Conservation (phyloP, 2,329 filamentous ascomycete genomes). For the Monosporascus ibericus region DNA sequence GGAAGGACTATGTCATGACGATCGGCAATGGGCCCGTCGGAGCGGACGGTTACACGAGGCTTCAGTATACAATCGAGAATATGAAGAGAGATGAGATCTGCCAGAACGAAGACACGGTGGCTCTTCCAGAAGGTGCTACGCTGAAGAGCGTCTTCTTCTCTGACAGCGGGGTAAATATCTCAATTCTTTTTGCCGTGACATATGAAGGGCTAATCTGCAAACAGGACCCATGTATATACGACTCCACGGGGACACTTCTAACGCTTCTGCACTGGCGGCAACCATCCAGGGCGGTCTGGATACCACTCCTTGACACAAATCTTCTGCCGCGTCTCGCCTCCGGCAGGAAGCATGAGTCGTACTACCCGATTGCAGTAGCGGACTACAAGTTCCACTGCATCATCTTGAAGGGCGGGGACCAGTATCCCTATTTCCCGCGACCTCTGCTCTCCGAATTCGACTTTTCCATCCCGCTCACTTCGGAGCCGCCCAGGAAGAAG, state of each 20-base stretch:
- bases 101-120: conserved; percentile 88
- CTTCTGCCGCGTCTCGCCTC: conserved; percentile 74
- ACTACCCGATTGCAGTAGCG: conserved; percentile 93
- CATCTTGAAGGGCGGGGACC: conserved; percentile 92
- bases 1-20: conserved; percentile 93
- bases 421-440: conserved; percentile 87
- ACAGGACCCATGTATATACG: conserved; percentile 92
- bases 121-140: conserved; percentile 66
- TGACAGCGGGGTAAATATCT: conserved; percentile 67
- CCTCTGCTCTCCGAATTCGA: conserved; percentile 90
- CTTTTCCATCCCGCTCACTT: conserved; percentile 75
- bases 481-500: conserved; percentile 37
- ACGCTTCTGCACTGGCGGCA: conserved; percentile 87
- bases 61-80: conserved; percentile 91
- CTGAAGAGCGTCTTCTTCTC: conserved; percentile 87
- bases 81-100: conserved; percentile 90
- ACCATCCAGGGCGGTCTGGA: conserved; percentile 80
- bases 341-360: conserved; percentile 81
- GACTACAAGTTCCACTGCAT: conserved; percentile 95
- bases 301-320: conserved; percentile 85
- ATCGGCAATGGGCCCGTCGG: conserved; percentile 87
- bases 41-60: conserved; percentile 67
- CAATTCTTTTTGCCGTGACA: conserved; percentile 4
- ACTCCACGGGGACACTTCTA: conserved; percentile 82
- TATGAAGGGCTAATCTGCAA: conserved; percentile 10